These are phyloP conservation scores for Tricholomella constricta DNA, from an alignment of 768 basidiomycete species.

Conservation along the genomic window DNA sequence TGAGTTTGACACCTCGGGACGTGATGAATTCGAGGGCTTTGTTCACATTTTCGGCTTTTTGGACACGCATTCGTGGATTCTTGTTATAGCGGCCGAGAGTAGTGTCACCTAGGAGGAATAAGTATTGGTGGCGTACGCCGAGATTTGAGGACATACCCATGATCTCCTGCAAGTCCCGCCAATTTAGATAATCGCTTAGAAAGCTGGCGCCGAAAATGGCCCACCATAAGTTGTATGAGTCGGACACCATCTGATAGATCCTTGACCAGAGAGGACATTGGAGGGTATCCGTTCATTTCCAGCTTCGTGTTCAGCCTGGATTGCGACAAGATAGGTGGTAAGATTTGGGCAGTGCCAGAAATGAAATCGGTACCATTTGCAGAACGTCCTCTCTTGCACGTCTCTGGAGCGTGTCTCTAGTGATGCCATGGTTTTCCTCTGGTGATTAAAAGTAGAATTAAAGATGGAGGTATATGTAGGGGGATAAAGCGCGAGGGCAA, in stretches of 20 bases:
- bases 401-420: slow-evolving; percentile 64
- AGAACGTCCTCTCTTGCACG: slow-evolving; percentile 82
- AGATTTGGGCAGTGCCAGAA: background rate
- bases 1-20: slow-evolving; percentile 90
- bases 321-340: slow-evolving; percentile 4
- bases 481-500: slow-evolving; percentile 7
- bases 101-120: slow-evolving; percentile 61
- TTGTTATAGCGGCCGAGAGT: slow-evolving; percentile 96
- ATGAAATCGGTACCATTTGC: slow-evolving; percentile 70
- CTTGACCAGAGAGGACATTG: slow-evolving; percentile 85
- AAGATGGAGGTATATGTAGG: slow-evolving; percentile 8
- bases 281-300: slow-evolving; percentile 78
- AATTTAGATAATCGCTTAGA: slow-evolving; percentile 3
- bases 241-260: slow-evolving; percentile 96
- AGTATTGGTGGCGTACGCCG: background rate
- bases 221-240: slow-evolving; percentile 92
- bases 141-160: slow-evolving; percentile 65
- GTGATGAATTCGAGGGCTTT: slow-evolving; percentile 96
- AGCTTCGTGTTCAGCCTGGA: slow-evolving; percentile 94
- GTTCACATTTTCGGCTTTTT: slow-evolving; percentile 98
- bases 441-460: slow-evolving; percentile 10
- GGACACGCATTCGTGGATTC: slow-evolving; percentile 87
- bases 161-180: slow-evolving; percentile 69
- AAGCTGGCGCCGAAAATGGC: slow-evolving; percentile 14
- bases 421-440: slow-evolving; percentile 45